A percentile compares a stretch with the other conserved stretches of the same genome.
Conservation (phyloP, 805 yeast species). For the Komagataella mondaviorum region DNA sequence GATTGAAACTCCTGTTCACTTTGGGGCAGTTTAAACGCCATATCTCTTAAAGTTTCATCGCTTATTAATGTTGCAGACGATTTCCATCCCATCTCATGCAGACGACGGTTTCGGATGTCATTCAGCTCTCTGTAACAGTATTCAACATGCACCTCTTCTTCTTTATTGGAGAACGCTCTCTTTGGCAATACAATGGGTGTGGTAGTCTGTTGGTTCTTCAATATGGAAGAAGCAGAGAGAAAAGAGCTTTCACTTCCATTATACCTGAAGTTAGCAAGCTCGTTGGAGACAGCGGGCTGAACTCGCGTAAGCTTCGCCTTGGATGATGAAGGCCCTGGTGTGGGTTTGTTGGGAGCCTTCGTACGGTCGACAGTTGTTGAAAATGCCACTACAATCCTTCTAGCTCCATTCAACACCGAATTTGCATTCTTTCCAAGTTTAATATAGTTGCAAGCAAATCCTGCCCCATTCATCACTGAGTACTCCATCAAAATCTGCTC, state of each 20-base stretch:
- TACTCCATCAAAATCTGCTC: constrained; percentile 58
- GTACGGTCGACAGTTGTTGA: constrained; percentile 9
- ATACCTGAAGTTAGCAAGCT: constrained; percentile 9
- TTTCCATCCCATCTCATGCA: constrained; percentile 23
- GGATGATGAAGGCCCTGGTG: background rate
- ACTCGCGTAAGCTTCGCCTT: background rate
- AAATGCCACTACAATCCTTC: constrained; percentile 39
- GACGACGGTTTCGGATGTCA: constrained; percentile 25
- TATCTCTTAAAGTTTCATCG: constrained; percentile 30
- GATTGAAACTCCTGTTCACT: constrained; percentile 29
- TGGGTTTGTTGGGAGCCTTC: constrained; percentile 1
- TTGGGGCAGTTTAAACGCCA: constrained; percentile 43
- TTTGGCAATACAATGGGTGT: constrained; percentile 9
- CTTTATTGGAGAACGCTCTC: constrained; percentile 6
- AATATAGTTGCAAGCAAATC: constrained; percentile 72
- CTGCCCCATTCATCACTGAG: constrained; percentile 57
- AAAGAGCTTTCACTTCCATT: constrained; percentile 11
- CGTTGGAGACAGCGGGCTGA: constrained; percentile 2
- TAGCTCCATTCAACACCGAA: constrained; percentile 27
- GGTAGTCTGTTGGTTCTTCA: background rate
- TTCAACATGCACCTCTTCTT: constrained; percentile 15
- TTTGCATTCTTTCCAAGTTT: constrained; percentile 44
- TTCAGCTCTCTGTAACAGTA: constrained; percentile 20
- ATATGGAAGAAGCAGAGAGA: background rate
- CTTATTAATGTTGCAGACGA: constrained; percentile 21